These are phyloP conservation scores for Entomortierella beljakovae DNA, from an alignment of 192 early-diverging fungal genomes.

Conservation along the genomic window DNA sequence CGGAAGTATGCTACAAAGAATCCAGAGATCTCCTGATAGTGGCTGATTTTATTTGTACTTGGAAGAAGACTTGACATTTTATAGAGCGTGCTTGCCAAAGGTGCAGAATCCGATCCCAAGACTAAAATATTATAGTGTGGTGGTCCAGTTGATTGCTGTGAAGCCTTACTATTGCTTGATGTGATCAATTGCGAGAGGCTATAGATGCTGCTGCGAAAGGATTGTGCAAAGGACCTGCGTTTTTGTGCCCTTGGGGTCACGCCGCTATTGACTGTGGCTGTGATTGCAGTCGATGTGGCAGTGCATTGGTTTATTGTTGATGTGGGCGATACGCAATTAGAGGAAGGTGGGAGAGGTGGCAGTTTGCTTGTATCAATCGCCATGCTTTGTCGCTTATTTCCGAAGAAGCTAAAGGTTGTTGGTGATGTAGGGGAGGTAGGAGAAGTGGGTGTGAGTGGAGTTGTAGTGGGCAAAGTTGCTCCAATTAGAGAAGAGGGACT, in stretches of 20 bases:
- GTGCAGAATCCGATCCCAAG: conserved; percentile 43
- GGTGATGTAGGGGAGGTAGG: conserved; percentile 10
- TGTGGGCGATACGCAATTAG: not conserved
- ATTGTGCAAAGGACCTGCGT: conserved; percentile 44
- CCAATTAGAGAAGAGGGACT: not conserved
- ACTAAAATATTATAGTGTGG: conserved; percentile 50
- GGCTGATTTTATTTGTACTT: conserved; percentile 29
- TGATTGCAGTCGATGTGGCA: conserved; percentile 5
- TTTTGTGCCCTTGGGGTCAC: conserved; percentile 29
- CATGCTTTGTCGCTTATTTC: not conserved
- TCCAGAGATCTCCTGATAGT: conserved; percentile 54
- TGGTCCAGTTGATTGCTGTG: not conserved
- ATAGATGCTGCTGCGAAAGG: conserved; percentile 24
- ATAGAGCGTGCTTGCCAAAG: conserved; percentile 49
- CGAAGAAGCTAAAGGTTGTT: not conserved
- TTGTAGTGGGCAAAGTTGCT: not conserved
- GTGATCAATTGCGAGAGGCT: conserved; percentile 39
- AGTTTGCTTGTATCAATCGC: not conserved
- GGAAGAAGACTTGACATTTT: conserved; percentile 48
- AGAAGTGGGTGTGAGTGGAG: conserved; percentile 7
- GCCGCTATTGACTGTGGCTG: not conserved
- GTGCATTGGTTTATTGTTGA: not conserved
- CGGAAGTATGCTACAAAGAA: conserved; percentile 52
- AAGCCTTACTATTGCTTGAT: not conserved
- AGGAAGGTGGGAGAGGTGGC: not conserved